Conservation (phyloP, 2,329 filamentous ascomycete species). For the Rhinocladiella mackenziei region DNA sequence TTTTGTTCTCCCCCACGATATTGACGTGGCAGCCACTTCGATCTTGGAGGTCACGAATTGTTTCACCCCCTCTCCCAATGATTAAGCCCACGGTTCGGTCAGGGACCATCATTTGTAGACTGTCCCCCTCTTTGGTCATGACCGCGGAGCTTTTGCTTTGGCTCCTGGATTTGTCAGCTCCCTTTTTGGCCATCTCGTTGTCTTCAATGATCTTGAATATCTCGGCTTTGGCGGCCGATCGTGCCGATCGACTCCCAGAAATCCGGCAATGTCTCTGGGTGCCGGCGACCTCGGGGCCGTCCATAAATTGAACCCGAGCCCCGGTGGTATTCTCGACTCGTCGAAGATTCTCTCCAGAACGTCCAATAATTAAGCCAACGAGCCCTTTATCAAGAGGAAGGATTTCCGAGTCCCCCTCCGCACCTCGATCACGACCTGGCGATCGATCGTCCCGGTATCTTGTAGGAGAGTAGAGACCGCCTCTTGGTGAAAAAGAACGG, state of each 20-base stretch:
- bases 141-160: slow-evolving; percentile 22
- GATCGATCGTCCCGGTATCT: slow-evolving; percentile 52
- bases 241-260: slow-evolving; percentile 65
- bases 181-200: slow-evolving; percentile 58
- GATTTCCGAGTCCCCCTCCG: slow-evolving; percentile 70
- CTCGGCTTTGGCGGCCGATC: slow-evolving; percentile 73
- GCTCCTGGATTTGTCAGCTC: slow-evolving; percentile 23
- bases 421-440: slow-evolving; percentile 42
- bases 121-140: slow-evolving; percentile 67
- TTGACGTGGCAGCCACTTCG: slow-evolving; percentile 92
- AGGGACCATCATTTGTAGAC: slow-evolving; percentile 89
- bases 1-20: slow-evolving; percentile 90
- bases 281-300: slow-evolving; percentile 66
- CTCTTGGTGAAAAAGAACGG: slow-evolving; percentile 66
- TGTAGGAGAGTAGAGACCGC: slow-evolving; percentile 45
- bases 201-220: slow-evolving; percentile 88
- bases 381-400: slow-evolving; percentile 83
- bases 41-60: slow-evolving; percentile 87
- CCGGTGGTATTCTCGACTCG: slow-evolving; percentile 78
- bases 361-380: slow-evolving; percentile 85
- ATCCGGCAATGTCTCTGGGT: slow-evolving; percentile 81
- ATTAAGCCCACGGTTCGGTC: slow-evolving; percentile 90
- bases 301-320: slow-evolving; percentile 83
- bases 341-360: slow-evolving; percentile 82
- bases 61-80: slow-evolving; percentile 89